Evolutionary conservation across 345 rosid species (phyloP).

Genomic region (Rhodomyrtus tomentosa): DNA sequence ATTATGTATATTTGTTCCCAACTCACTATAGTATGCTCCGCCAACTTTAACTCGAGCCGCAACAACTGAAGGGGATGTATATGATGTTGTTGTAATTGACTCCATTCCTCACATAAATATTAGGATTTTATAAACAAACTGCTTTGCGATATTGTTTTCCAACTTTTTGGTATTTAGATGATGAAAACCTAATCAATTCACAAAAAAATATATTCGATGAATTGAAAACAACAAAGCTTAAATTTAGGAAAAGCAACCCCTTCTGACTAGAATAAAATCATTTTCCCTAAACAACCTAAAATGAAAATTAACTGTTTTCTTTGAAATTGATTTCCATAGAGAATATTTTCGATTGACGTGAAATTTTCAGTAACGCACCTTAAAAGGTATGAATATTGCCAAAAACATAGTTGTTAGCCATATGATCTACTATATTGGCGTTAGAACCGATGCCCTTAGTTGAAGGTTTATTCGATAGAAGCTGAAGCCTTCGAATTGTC

Average conservation of each 20-base stretch:
- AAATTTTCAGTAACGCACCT: too few species aligned
- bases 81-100: background rate
- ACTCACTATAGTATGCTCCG: background rate
- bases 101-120: background rate
- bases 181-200: background rate
- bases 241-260: background rate
- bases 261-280: background rate
- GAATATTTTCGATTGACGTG: too few species aligned
- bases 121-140: background rate
- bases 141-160: rapidly evolving
- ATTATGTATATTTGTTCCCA: background rate
- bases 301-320: background rate
- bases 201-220: rapidly evolving
- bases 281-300: background rate
- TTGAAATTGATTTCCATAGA: too few species aligned
- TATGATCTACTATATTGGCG: background rate
- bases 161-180: rapidly evolving
- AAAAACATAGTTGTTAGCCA: background rate
- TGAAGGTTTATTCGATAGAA: background rate
- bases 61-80: background rate
- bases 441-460: background rate
- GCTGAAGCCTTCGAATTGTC: background rate
- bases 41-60: background rate
- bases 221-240: background rate
- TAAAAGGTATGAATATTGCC: background rate